These are phyloP conservation scores for Bimuria novae-zelandiae DNA, from an alignment of 2,329 filamentous ascomycete genomes.

Conservation along the genomic window DNA sequence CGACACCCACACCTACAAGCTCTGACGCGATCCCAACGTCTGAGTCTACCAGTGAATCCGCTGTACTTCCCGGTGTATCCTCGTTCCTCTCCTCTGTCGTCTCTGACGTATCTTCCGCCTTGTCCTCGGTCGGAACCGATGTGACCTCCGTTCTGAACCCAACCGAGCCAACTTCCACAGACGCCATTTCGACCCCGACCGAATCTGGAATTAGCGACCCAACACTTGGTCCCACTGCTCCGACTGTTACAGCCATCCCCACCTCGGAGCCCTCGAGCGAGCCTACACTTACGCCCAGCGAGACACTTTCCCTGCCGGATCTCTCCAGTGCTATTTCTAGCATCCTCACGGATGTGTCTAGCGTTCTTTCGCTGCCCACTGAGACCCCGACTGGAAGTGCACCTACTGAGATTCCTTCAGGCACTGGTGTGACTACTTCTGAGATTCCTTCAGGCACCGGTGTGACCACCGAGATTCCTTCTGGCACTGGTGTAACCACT, in stretches of 20 bases:
- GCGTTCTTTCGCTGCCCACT: conserved; percentile 8
- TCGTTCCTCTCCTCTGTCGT: conserved; percentile 14
- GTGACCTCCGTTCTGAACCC: conserved; percentile 4
- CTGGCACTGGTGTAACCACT: background rate
- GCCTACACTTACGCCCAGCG: background rate
- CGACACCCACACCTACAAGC: conserved; percentile 21
- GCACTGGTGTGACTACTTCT: background rate
- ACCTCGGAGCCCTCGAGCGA: conserved; percentile 6
- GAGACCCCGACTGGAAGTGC: background rate
- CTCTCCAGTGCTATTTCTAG: conserved; percentile 18
- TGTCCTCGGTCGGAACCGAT: conserved; percentile 16
- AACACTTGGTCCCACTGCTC: conserved; percentile 20
- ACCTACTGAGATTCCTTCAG: background rate
- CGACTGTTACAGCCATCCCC: conserved; percentile 12
- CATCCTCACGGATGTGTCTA: conserved; percentile 14
- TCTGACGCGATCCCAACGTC: conserved; percentile 29
- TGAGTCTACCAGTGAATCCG: conserved; percentile 13
- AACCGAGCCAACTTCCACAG: conserved; percentile 1
- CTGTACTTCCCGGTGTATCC: conserved; percentile 6
- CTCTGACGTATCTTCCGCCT: conserved; percentile 19
- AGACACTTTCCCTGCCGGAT: conserved; percentile 10
- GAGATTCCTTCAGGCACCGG: background rate
- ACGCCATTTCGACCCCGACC: background rate
- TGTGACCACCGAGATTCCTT: background rate
- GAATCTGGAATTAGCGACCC: conserved; percentile 16